Evolutionary conservation across 257 asterid genomes (phyloP).

Genomic region (Fraxinus cuspidata): DNA sequence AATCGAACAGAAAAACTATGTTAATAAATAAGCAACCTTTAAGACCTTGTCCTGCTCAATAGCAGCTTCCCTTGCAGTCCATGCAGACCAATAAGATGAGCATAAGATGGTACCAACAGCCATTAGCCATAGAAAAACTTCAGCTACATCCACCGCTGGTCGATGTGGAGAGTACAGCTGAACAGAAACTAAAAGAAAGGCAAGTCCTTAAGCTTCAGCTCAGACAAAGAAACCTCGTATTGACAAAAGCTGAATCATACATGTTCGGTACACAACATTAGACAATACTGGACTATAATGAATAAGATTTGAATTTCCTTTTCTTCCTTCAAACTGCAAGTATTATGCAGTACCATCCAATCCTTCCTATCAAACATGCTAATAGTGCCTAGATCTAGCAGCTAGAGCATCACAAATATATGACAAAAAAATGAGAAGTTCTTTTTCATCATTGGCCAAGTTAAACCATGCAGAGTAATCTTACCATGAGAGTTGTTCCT

Average conservation of each 20-base stretch:
- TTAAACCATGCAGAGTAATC: slow-evolving; percentile 20
- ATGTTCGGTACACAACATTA: not conserved
- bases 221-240: slow-evolving; percentile 9
- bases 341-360: not conserved
- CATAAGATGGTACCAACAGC: slow-evolving; percentile 86
- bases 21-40: slow-evolving; percentile 44
- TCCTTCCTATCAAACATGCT: not conserved
- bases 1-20: slow-evolving; percentile 5
- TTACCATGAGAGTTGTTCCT: slow-evolving; percentile 64
- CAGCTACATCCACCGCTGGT: slow-evolving; percentile 88
- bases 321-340: not conserved
- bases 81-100: slow-evolving; percentile 96
- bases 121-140: slow-evolving; percentile 92
- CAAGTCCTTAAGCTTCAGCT: slow-evolving; percentile 22
- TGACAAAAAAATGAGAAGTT: not conserved
- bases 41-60: slow-evolving; percentile 76
- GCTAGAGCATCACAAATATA: not conserved
- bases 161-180: slow-evolving; percentile 89
- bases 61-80: slow-evolving; percentile 88
- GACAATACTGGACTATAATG: not conserved
- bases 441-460: not conserved
- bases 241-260: not conserved
- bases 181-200: slow-evolving; percentile 66
- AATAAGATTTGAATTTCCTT: not conserved
- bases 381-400: not conserved